Evolutionary conservation across 2,329 filamentous ascomycete genomes (phyloP).

Genomic region (Cytospora mali): DNA sequence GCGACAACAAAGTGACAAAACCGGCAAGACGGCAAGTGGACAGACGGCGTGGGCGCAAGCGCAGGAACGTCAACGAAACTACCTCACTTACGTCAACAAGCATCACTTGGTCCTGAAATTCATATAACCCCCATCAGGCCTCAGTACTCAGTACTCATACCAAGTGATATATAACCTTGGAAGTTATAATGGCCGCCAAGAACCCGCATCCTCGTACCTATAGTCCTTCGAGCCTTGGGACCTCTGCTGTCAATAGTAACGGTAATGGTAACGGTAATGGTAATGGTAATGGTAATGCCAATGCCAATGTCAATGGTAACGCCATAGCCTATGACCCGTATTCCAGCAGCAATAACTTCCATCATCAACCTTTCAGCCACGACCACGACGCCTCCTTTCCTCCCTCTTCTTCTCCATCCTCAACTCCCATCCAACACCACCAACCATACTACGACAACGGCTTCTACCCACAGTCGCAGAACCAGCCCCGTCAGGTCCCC

Average conservation of each 20-base stretch:
- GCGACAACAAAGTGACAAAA: neutral
- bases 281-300: neutral
- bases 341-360: neutral
- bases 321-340: constrained; percentile 19
- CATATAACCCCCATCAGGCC: neutral
- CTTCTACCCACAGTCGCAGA: constrained; percentile 11
- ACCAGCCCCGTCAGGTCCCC: constrained; percentile 3
- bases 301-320: constrained; percentile 12
- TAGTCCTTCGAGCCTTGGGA: constrained; percentile 15
- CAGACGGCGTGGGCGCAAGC: neutral
- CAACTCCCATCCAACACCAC: constrained; percentile 11
- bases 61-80: constrained; percentile 6
- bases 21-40: neutral
- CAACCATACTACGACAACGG: constrained; percentile 9
- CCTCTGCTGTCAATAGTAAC: constrained; percentile 5
- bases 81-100: constrained; percentile 21
- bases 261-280: neutral
- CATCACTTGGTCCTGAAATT: constrained; percentile 9
- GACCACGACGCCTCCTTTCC: constrained; percentile 8
- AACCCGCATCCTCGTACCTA: constrained; percentile 15
- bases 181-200: constrained; percentile 25
- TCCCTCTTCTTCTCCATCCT: constrained; percentile 25
- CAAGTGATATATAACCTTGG: neutral
- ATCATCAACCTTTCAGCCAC: constrained; percentile 13
- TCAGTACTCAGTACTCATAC: no score